A percentile compares a stretch with the other conserved stretches of the same genome.
Conservation (phyloP, 2,329 filamentous ascomycete genomes). For the Fusarium buxicola region DNA sequence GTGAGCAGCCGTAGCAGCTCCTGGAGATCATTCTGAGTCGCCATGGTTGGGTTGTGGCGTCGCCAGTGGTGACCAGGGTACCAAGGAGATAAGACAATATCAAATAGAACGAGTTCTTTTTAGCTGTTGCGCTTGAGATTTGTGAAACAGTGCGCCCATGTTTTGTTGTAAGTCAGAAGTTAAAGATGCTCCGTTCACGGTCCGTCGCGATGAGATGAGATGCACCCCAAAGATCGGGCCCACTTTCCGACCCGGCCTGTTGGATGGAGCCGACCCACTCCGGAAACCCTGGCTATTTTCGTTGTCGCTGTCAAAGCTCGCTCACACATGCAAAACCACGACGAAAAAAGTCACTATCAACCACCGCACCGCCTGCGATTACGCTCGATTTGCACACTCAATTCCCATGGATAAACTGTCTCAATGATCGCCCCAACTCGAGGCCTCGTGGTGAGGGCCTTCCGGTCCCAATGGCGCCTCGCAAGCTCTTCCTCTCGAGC, state of each 20-base stretch:
- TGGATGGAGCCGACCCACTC: slow-evolving; percentile 36
- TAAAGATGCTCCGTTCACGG: slow-evolving; percentile 15
- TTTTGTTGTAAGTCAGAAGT: slow-evolving; percentile 37
- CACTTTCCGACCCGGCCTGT: slow-evolving; percentile 25
- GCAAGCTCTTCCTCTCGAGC: slow-evolving; percentile 46
- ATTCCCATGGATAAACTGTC: slow-evolving; percentile 27
- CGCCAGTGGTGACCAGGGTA: neutral
- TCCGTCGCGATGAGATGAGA: slow-evolving; percentile 20
- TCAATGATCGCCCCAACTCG: slow-evolving; percentile 49
- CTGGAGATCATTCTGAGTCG: slow-evolving; percentile 68
- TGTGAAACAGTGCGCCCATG: neutral
- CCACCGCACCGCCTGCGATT: neutral
- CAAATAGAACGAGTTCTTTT: too few species aligned
- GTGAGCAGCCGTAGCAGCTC: slow-evolving; percentile 71
- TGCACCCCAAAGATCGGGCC: slow-evolving; percentile 18
- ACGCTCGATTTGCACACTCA: neutral
- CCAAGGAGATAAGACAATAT: neutral
- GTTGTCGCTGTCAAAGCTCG: slow-evolving; percentile 14
- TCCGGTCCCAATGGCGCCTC: slow-evolving; percentile 44
- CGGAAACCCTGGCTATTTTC: slow-evolving; percentile 29
- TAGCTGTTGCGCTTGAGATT: neutral
- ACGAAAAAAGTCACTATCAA: slow-evolving; percentile 1
- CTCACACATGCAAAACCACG: slow-evolving; percentile 26
- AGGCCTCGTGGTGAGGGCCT: slow-evolving; percentile 37
- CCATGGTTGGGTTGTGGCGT: slow-evolving; percentile 55